Evolutionary conservation across 257 asterid species (phyloP).

Genomic region (Leonotis leonurus): DNA sequence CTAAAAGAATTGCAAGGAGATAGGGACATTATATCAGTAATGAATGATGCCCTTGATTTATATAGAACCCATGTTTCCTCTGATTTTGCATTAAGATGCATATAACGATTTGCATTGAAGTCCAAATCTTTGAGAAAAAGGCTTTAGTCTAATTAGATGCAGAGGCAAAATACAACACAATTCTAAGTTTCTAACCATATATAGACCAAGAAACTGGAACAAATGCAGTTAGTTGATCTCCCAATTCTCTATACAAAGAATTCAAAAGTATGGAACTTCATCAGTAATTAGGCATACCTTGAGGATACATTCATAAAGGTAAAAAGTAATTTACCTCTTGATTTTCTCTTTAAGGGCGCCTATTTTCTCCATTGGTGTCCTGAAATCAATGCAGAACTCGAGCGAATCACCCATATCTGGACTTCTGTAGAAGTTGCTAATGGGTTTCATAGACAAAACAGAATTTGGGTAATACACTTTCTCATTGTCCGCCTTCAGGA

Average conservation of each 20-base stretch:
- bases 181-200: background rate
- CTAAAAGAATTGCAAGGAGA: no score
- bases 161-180: no score
- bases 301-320: background rate
- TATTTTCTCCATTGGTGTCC: conserved; percentile 56
- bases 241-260: background rate
- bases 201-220: no score
- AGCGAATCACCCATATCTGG: conserved; percentile 69
- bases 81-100: no score
- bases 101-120: no score
- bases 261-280: no score
- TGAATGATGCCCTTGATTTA: no score
- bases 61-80: no score
- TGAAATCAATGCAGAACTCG: conserved; percentile 60
- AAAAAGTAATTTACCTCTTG: conserved; percentile 31
- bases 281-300: background rate
- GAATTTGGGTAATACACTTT: conserved; percentile 57
- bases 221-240: no score
- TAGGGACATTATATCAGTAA: no score
- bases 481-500: conserved; percentile 51
- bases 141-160: background rate
- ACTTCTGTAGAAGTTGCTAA: conserved; percentile 58
- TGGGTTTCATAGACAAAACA: conserved; percentile 41
- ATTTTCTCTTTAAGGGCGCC: conserved; percentile 49
- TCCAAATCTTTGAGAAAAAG: no score